phyloP scores from a whole-genome alignment of 805 yeast species.

The Metschnikowia reukaufii region DNA sequence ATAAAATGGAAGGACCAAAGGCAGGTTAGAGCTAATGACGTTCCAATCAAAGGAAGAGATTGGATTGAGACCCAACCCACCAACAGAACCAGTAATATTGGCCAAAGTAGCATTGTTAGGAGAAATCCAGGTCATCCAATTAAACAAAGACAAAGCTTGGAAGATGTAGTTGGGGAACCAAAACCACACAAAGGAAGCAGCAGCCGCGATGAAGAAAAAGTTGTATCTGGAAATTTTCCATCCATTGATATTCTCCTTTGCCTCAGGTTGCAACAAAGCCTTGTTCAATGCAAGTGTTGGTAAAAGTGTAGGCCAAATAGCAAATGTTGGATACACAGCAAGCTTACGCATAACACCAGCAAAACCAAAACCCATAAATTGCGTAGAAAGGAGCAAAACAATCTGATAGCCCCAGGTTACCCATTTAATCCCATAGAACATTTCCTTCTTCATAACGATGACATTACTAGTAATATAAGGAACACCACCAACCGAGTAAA shows the following conservation, averaged over 20 bases:
- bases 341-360: constrained; percentile 62
- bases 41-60: constrained; percentile 66
- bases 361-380: constrained; percentile 63
- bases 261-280: constrained; percentile 39
- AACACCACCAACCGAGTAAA: constrained; percentile 22
- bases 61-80: constrained; percentile 66
- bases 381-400: constrained; percentile 53
- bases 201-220: not conserved
- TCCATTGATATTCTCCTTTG: constrained; percentile 54
- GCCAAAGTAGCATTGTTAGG: constrained; percentile 56
- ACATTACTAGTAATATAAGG: constrained; percentile 55
- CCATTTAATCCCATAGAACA: constrained; percentile 44
- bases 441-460: constrained; percentile 42
- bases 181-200: constrained; percentile 1
- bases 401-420: constrained; percentile 54
- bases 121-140: constrained; percentile 66
- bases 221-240: constrained; percentile 46
- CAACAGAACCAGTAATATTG: constrained; percentile 59
- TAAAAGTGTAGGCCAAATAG: constrained; percentile 70
- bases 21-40: constrained; percentile 42
- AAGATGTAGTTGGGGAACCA: constrained; percentile 40
- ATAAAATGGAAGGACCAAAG: constrained; percentile 9
- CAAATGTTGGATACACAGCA: constrained; percentile 59
- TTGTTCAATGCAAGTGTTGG: constrained; percentile 56
- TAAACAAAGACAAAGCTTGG: constrained; percentile 56